A percentile compares a stretch with the other conserved stretches of the same genome.
Evolutionary conservation across 805 yeast genomes (phyloP).

Genomic region (Yarrowia bubula): DNA sequence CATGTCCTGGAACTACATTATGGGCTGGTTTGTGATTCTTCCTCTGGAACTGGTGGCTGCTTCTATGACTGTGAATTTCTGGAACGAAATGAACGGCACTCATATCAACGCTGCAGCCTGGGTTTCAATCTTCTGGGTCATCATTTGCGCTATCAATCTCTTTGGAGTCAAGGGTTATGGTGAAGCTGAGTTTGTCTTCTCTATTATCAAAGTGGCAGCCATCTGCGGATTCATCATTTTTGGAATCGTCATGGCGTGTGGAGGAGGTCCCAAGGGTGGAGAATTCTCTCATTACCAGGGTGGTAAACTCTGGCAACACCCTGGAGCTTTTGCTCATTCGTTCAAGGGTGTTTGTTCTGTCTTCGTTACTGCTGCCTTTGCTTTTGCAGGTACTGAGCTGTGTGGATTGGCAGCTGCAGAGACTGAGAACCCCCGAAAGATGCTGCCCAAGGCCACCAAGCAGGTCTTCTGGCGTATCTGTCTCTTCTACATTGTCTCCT

Average conservation of each 20-base stretch:
- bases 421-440: conserved; percentile 60
- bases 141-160: conserved; percentile 47
- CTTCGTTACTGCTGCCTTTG: conserved; percentile 69
- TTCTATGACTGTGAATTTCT: conserved; percentile 51
- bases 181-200: conserved; percentile 61
- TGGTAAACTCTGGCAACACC: conserved; percentile 47
- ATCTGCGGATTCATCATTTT: conserved; percentile 56
- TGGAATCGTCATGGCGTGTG: conserved; percentile 48
- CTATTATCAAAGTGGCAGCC: conserved; percentile 53
- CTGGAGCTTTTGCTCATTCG: conserved; percentile 57
- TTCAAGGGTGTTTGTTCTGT: conserved; percentile 66
- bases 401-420: conserved; percentile 75
- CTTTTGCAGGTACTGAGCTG: conserved; percentile 74
- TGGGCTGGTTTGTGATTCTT: conserved; percentile 57
- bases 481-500: conserved; percentile 60
- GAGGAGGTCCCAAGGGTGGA: conserved; percentile 57
- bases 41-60: conserved; percentile 66
- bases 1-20: conserved; percentile 63
- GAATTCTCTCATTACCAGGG: conserved; percentile 29
- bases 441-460: conserved; percentile 70
- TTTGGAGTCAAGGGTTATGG: conserved; percentile 58
- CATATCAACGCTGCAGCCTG: conserved; percentile 50
- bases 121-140: conserved; percentile 51
- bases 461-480: conserved; percentile 79
- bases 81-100: conserved; percentile 41